These are phyloP conservation scores for Paramyrothecium sp. DNA, from an alignment of 2,329 filamentous ascomycete genomes.

Conservation along the genomic window DNA sequence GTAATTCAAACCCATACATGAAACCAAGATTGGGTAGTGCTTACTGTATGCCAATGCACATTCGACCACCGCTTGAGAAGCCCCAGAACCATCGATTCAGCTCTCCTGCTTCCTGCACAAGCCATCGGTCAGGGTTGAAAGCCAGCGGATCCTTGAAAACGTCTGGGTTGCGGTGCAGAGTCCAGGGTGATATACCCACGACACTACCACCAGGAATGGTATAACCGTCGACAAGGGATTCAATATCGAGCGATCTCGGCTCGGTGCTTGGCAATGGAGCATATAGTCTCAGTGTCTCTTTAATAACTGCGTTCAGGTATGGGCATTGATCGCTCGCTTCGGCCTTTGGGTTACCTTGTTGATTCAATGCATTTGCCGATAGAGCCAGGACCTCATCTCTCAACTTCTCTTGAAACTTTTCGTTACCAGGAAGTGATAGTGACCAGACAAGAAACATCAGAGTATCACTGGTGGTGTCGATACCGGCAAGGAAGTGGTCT, in stretches of 20 bases:
- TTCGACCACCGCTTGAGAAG: slow-evolving; percentile 18
- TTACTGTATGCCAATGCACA: slow-evolving; percentile 23
- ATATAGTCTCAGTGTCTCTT: slow-evolving; percentile 48
- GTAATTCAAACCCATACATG: background rate
- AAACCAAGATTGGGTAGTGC: background rate
- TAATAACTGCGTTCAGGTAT: slow-evolving; percentile 47
- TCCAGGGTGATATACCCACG: slow-evolving; percentile 23
- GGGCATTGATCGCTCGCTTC: slow-evolving; percentile 34
- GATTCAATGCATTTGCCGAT: slow-evolving; percentile 12
- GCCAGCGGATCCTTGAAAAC: slow-evolving; percentile 18
- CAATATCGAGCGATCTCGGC: slow-evolving; percentile 34
- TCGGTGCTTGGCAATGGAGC: slow-evolving; percentile 50
- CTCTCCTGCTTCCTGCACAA: slow-evolving; percentile 11
- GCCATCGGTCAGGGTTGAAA: slow-evolving; percentile 25
- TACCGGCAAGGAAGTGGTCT: slow-evolving; percentile 52
- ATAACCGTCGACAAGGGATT: slow-evolving; percentile 18
- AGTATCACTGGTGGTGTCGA: slow-evolving; percentile 52
- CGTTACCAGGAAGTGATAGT: slow-evolving; percentile 42
- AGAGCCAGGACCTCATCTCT: slow-evolving; percentile 36
- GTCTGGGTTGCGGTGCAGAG: slow-evolving; percentile 20
- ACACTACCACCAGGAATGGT: slow-evolving; percentile 18
- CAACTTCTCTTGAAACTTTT: slow-evolving; percentile 41
- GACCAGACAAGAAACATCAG: slow-evolving; percentile 50
- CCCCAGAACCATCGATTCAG: slow-evolving; percentile 21
- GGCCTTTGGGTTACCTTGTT: slow-evolving; percentile 25